Evolutionary conservation across 441 rosid genomes (phyloP), one percentile per base, ranked within the genome.

Genomic region (Eutrema salsugineum): DNA sequence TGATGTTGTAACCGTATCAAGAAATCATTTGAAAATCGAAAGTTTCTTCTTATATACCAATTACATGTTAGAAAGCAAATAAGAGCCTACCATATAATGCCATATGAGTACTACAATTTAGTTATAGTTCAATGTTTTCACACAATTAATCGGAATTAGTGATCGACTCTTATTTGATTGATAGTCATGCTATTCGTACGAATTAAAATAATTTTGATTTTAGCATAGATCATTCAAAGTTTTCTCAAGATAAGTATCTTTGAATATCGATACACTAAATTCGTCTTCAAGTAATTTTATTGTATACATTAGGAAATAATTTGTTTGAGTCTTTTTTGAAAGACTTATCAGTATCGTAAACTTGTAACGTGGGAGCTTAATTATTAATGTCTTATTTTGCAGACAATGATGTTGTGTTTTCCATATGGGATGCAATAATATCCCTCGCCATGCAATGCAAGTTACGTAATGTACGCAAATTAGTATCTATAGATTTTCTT

Each of bases 361-460:
- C 30, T 49, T 24, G 65, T 62, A 75, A 55, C 75, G 66, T 75
- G 75, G 32, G 75, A 69, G 53, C 46, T 30, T 63, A 47, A 75
- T 75, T 75, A n/a, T 40, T n/a, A 54, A 75, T 40, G 63, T 48
- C 33, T 36, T 35, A 54, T 68, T 62, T 62, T 76, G 70, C 70
- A 69, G 61, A 35, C 61, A 55, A 55, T 76, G 75, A 69, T 69
- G 79, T 30, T 30, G 6, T 63, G 19, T 63, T 53, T 60, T 76
- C 33, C 79, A 76, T 76, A 76, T 69, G 66, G 17, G 9, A 69
- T 63, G 79, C 54, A 75, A 69, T 69, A 11, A 75, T 69, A 42
- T 3, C 75, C 47, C 44, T 61, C 68, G 78, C 78, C 79, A 75
- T 63, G 75, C 66, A 69, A 75, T 75, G 61, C 66, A 76, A 63